A percentile compares a stretch with the other conserved stretches of the same genome.
These are phyloP conservation scores for Paraphoma chrysanthemicola DNA, from an alignment of 2,329 filamentous ascomycete species.

Conservation along the genomic window DNA sequence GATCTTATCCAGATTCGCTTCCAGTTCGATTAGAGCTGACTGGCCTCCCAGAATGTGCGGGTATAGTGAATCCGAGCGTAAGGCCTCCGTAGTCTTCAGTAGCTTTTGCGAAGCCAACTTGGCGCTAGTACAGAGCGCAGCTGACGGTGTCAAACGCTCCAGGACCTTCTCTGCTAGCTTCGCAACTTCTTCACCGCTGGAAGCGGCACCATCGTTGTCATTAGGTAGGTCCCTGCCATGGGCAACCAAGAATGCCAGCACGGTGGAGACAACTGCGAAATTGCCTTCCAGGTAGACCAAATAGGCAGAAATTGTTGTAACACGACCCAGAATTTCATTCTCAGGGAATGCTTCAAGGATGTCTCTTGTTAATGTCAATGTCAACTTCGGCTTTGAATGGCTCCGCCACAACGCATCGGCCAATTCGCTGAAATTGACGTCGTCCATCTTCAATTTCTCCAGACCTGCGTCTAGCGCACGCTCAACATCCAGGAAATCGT, in stretches of 20 bases:
- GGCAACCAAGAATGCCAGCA: conserved; percentile 15
- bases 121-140: conserved; percentile 19
- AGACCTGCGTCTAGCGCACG: conserved; percentile 87
- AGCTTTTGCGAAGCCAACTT: conserved; percentile 29
- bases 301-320: conserved; percentile 28
- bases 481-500: conserved; percentile 91
- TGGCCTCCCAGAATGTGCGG: conserved; percentile 30
- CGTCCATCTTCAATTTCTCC: conserved; percentile 81
- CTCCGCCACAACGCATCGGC: conserved; percentile 75
- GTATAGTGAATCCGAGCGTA: conserved; percentile 34
- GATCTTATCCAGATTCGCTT: conserved; percentile 24
- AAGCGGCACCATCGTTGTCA: conserved; percentile 2
- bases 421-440: conserved; percentile 84
- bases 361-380: neutral
- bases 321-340: conserved; percentile 30
- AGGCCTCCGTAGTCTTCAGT: conserved; percentile 25
- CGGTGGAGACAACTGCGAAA: conserved; percentile 21
- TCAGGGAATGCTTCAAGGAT: conserved; percentile 23
- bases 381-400: too few species aligned
- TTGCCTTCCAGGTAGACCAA: conserved; percentile 26
- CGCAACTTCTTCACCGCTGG: conserved; percentile 5
- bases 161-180: conserved; percentile 51
- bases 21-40: conserved; percentile 27
- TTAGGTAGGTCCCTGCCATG: conserved; percentile 6
- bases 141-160: conserved; percentile 22